phyloP scores from a whole-genome alignment of 768 basidiomycete species.

The Pisolithus microcarpus region DNA sequence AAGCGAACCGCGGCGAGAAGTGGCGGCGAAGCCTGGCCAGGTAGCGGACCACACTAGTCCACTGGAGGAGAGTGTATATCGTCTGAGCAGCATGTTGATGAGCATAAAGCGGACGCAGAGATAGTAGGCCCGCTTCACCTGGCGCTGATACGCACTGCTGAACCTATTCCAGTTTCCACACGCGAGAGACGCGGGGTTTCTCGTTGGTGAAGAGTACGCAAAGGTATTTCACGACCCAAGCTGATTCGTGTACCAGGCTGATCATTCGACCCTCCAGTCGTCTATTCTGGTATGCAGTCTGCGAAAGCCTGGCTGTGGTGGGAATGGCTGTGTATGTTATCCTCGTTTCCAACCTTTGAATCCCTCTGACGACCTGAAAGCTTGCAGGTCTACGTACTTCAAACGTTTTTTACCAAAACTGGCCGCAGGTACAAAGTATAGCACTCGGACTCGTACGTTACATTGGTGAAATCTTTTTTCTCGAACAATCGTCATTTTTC shows the following conservation, averaged over 20 bases:
- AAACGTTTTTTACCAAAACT: slow-evolving; percentile 95
- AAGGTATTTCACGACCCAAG: slow-evolving; percentile 39
- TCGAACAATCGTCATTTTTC: no score
- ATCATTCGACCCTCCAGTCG: slow-evolving; percentile 39
- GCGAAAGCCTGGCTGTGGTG: slow-evolving; percentile 72
- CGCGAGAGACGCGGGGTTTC: slow-evolving; percentile 89
- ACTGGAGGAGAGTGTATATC: slow-evolving; percentile 93
- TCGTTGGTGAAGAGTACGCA: slow-evolving; percentile 86
- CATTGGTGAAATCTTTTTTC: not conserved
- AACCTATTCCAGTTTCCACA: slow-evolving; percentile 67
- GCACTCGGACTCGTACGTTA: not conserved
- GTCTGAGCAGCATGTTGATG: slow-evolving; percentile 79
- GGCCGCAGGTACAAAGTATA: slow-evolving; percentile 86
- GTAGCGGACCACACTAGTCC: slow-evolving; percentile 89
- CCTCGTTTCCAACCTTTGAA: not conserved
- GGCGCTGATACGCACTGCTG: not conserved
- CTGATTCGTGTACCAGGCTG: not conserved
- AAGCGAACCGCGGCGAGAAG: slow-evolving; percentile 86
- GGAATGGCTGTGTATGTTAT: slow-evolving; percentile 79
- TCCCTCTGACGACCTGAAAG: slow-evolving; percentile 33
- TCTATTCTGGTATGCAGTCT: slow-evolving; percentile 88
- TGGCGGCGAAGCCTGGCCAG: slow-evolving; percentile 82
- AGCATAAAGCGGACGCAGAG: slow-evolving; percentile 91
- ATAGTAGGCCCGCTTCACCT: slow-evolving; percentile 51
- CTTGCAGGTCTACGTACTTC: slow-evolving; percentile 84